Conservation (phyloP, 2,329 filamentous ascomycete species). For the Orbilia ellipsospora region DNA sequence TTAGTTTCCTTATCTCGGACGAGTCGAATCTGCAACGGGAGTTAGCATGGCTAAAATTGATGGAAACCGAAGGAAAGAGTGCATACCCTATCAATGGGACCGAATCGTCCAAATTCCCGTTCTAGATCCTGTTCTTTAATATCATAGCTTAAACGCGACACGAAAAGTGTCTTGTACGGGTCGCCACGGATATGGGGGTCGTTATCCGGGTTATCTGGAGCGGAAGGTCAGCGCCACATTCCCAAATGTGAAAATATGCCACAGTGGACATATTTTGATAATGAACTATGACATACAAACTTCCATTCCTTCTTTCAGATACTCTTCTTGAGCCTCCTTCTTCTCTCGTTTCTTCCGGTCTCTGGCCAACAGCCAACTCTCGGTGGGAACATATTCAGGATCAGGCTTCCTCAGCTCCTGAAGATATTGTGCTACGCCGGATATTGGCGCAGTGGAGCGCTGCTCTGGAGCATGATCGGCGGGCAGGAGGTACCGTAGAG, state of each 20-base stretch:
- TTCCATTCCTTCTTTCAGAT: slow-evolving; percentile 73
- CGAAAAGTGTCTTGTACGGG: slow-evolving; percentile 93
- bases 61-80: neutral
- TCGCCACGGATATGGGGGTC: slow-evolving; percentile 92
- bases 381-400: slow-evolving; percentile 77
- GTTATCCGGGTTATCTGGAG: slow-evolving; percentile 79
- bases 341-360: slow-evolving; percentile 87
- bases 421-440: slow-evolving; percentile 79
- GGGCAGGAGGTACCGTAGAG: slow-evolving; percentile 87
- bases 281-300: slow-evolving; percentile 67
- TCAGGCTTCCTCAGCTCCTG: slow-evolving; percentile 82
- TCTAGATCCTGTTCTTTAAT: slow-evolving; percentile 89
- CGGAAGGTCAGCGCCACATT: slow-evolving; percentile 52
- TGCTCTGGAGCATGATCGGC: slow-evolving; percentile 84
- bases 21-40: slow-evolving; percentile 77
- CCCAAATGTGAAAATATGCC: neutral
- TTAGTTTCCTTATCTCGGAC: slow-evolving; percentile 86
- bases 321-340: slow-evolving; percentile 73
- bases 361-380: slow-evolving; percentile 90
- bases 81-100: slow-evolving; percentile 88
- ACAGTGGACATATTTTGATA: neutral
- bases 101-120: slow-evolving; percentile 91
- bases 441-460: slow-evolving; percentile 77
- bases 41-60: slow-evolving; percentile 55
- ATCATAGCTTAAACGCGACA: slow-evolving; percentile 88